Base-by-base conservation (phyloP, 164 flowering plant species). In the Vitis amurensis region DNA sequence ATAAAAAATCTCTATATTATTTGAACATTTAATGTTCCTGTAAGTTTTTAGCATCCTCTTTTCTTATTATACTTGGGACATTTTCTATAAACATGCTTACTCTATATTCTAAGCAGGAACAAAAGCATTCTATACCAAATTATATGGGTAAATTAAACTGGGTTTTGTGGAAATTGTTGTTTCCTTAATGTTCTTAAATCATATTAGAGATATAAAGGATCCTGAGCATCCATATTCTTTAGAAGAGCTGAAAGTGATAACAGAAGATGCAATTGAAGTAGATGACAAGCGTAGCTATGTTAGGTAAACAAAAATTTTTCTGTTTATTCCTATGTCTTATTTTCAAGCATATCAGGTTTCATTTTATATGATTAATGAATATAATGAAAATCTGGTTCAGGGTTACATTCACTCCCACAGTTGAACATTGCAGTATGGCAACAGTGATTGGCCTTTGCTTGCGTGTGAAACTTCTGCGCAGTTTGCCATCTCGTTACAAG, bases 161-260 rank as follows among this genome's bases (percentile, higher is more conserved):
- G 27, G 44, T 37, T 6, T 37, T 37, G 44, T 4, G 44, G 55
- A 67, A 2, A 23, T 16, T 50, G 55, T 64, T 55, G 27, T 74
- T 78, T 80, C 73, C 88, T 83, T 86, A 77, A 87, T 82, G 68
- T 74, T 79, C 76, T 68, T 70, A 93, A 72, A 93, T 80, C 91
- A 89, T 84, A 76, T 90, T 64, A 87, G 94, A 83, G 95, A 92
- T 81, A 90, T 93, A 48, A 90, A 88, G 79, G 99, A 95, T 77
- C 97, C 98, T 50, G 99, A 95, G 72, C 94, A 91, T 80, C 98
- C 98, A 5, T 87, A 88, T 68, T 91, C 98, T 44, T 78, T 95
- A 78, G 98, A 91, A 78, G 91, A 95, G 81, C 86, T 95, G 68
- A 93, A 92, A 65, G 94, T 95, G 37, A 74, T 95, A 19, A 77